phyloP scores from a whole-genome alignment of 2,329 filamentous ascomycete species.

The Fusarium chuoi region DNA sequence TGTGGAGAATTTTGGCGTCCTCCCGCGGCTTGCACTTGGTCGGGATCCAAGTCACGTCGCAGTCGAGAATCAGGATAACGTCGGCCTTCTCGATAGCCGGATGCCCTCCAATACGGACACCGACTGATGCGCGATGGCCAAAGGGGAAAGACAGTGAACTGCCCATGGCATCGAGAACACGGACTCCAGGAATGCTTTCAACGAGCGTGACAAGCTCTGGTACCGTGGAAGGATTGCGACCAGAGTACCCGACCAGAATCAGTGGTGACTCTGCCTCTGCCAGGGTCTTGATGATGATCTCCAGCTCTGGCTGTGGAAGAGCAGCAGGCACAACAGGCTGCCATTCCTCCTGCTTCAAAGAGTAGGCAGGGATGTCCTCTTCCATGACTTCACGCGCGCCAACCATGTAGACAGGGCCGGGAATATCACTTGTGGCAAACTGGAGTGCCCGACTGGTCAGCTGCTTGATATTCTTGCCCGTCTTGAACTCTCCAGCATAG shows the following conservation, averaged over 20 bases:
- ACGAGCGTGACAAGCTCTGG: constrained; percentile 71
- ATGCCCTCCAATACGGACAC: constrained; percentile 64
- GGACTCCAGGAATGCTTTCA: constrained; percentile 71
- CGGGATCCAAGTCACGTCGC: constrained; percentile 91
- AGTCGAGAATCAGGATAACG: constrained; percentile 84
- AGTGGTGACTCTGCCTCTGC: constrained; percentile 9
- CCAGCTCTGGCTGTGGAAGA: constrained; percentile 54
- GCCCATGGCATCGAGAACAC: constrained; percentile 78
- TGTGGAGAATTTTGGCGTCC: constrained; percentile 66
- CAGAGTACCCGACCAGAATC: constrained; percentile 15
- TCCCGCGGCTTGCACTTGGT: constrained; percentile 69
- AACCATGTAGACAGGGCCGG: constrained; percentile 81
- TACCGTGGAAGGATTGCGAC: constrained; percentile 1
- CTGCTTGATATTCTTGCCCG: constrained; percentile 85
- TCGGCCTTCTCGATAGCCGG: constrained; percentile 79
- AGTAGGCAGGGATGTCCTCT: constrained; percentile 79
- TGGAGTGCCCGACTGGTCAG: constrained; percentile 84
- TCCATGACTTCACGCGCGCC: constrained; percentile 86
- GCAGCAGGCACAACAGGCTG: constrained; percentile 73
- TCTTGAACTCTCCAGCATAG: constrained; percentile 83
- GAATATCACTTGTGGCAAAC: constrained; percentile 79
- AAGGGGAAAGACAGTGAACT: constrained; percentile 82
- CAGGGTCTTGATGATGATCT: constrained; percentile 3
- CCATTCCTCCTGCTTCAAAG: constrained; percentile 75
- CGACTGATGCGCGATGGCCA: neutral